Base-by-base conservation (phyloP, 768 basidiomycete genomes). In the Crepidotus variabilis region DNA sequence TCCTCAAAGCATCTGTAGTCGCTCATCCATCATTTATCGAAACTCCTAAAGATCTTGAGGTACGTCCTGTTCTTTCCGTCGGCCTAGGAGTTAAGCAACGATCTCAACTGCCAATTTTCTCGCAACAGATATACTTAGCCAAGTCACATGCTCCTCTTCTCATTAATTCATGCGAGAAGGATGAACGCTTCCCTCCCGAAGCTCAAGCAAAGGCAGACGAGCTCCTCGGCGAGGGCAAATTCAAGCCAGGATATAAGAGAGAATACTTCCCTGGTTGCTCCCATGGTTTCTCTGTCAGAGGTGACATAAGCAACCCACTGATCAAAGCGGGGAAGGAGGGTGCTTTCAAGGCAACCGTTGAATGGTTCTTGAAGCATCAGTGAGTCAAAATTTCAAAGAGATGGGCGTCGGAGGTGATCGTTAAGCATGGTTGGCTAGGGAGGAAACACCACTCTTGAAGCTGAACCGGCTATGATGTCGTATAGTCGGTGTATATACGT, bases 281-380 rank as follows among this genome's bases (percentile, higher is more conserved):
- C 1, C 83, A 84, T 62, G 83, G 83, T 0, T 85, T 85, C 63
- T 78, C 82, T 7, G 74, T 81, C 16, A 71, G 81, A 50, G 79
- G 78, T 2, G 79, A 82, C 65, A 51, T 77, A 63, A 75, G 67
- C 56, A 69, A 77, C 54, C 80, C 83, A 1, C 72, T 73, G 57
- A 74, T 81, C 47, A 84, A 83, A 69, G 81, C 78, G 22, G 86
- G 78, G 21, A 85, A 84, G 68, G 86, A 87, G 64, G 83, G 82
- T 34, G 73, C 83, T 0, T 86, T 87, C 74, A 79, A 78, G 69
- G 71, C 77, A 24, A 68, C 77, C 11, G 79, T 87, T 32, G 75
- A 82, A 58, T 86, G 77, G 75, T 78, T 86, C 69, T 63, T 68
- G 54, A 70, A 75, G 60, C 61, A 78, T 47, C 36, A 69, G 50